Conservation (phyloP, 148 eudicot species). For the Cornus controversa region DNA sequence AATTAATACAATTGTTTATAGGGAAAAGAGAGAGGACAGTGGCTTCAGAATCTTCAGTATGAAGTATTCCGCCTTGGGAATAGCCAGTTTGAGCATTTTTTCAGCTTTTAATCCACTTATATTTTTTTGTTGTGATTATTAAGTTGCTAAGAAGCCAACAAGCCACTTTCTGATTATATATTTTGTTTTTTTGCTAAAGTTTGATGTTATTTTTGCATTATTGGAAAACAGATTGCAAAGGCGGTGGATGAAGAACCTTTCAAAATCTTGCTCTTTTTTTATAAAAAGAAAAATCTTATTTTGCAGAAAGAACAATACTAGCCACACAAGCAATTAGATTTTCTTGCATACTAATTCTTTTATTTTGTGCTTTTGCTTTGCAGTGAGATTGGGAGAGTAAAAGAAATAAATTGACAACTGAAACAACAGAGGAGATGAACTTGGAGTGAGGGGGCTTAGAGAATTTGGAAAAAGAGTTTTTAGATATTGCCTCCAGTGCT, state of each 20-base stretch:
- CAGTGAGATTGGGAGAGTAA: too few relatives aligned
- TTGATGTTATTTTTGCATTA: background rate
- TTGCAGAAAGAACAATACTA: too few relatives aligned
- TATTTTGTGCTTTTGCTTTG: too few relatives aligned
- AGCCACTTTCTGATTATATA: too few relatives aligned
- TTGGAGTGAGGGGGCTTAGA: too few relatives aligned
- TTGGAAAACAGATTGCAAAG: constrained; percentile 59
- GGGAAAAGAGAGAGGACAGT: constrained; percentile 68
- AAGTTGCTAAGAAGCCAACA: too few relatives aligned
- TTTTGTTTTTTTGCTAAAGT: background rate
- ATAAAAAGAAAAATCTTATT: too few relatives aligned
- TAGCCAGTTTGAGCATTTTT: constrained; percentile 88
- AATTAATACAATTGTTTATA: constrained; percentile 10
- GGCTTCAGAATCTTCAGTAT: constrained; percentile 75
- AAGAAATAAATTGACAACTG: too few relatives aligned
- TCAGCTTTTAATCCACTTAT: background rate
- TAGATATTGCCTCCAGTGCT: background rate
- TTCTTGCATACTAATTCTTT: too few relatives aligned
- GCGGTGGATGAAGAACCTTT: constrained; percentile 63
- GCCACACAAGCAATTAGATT: too few relatives aligned
- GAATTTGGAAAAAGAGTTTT: background rate
- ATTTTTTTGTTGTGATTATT: background rate
- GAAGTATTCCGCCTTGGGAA: constrained; percentile 90
- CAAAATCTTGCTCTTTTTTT: too few relatives aligned
- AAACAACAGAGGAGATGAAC: too few relatives aligned